Evolutionary conservation across 2,329 filamentous ascomycete species (phyloP), one percentile per base, ranked within the genome.

Genomic region (Ilyonectria sp.): DNA sequence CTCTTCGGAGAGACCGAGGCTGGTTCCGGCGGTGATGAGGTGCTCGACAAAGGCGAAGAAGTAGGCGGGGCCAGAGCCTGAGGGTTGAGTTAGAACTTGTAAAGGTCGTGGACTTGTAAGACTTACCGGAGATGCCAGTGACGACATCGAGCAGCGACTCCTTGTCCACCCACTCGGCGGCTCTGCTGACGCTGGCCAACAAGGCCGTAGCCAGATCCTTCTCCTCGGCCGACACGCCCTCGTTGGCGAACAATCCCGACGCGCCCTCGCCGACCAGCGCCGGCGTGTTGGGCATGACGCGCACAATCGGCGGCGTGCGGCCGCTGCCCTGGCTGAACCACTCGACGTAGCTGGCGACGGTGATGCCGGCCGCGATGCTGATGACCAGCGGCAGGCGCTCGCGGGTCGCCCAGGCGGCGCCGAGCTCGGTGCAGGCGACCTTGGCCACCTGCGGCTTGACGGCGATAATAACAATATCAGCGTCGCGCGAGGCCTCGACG

Each of bases 21-120:
- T 75, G 9, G 78, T 79, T 13, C 81, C 85, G 66, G 82, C 82
- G 59, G 82, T 74, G 60, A 85, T 82, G 52, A 87, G 77, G 74
- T 87, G 84, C 72, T 87, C 85, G 7, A 87, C 85, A 76, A 87
- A 80, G 70, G 84, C 84, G 73, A 87, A 87, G 78, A 87, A 87
- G 77, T 87, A 87, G 0, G 85, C 85, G 0, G 85, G 85, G 2
- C 85, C 85, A 19, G 84, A 86, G 26, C 85, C 85, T 86, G 55
- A 1, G 13, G 4, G 6, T 13, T 9, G 1, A 15, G 37, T 75
- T 43, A 74, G 63, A 3, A 4, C 3, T 1, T 0, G 33, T 1
- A 2, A 2, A 21, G 21, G 21, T 5, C n/a, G 1, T 17, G 17
- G 10, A 6, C 35, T 46, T 43, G 21, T 29, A 15, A n/a, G 4